Base-by-base conservation (phyloP, 805 yeast species). In the Cyberlindnera suaveolens region DNA sequence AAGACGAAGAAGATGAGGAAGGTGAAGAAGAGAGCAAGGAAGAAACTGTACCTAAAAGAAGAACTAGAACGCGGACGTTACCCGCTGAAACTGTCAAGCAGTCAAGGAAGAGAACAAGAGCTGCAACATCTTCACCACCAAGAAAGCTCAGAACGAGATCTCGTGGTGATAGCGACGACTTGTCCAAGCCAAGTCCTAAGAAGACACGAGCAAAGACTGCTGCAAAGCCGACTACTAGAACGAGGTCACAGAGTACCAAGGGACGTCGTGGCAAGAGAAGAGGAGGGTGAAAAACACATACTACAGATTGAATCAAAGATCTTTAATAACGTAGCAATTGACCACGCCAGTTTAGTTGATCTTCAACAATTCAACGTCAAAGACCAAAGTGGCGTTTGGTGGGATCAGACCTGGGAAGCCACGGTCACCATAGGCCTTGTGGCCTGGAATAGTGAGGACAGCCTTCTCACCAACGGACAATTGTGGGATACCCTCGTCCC, bases 381-480 rank as follows among this genome's bases (percentile, higher is more conserved):
- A 85, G 58, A 87, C 71, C 69, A 91, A 78, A 55, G 96, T 90
- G 52, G 97, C 95, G 67, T 87, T 88, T 56, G 96, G 96, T 53
- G 98, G 98, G 63, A 91, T 91, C 62, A 88, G 72, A 56, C 96
- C 96, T 56, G 97, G 97, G 81, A 85, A 88, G 39, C 98, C 98
- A 69, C 95, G 82, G 52, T 77, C 76, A 50, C 97, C 97, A 70
- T 91, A 91, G 55, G 95, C 98, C 71, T 86, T 84, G 58, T 80
- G 78, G 53, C 96, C 95, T 58, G 96, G 95, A 58, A 91, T 88
- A 58, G 95, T 88, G 62, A 91, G 74, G 63, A 84, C 77, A 40
- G 97, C 96, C 74, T 84, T 85, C 70, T 93, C 88, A 59, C 98
- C 98, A 40, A 89, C 77, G 42, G 95, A 84, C 64, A 91, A 75